Evolutionary conservation across 148 eudicot species (phyloP).

Genomic region (Selenicereus undatus): DNA sequence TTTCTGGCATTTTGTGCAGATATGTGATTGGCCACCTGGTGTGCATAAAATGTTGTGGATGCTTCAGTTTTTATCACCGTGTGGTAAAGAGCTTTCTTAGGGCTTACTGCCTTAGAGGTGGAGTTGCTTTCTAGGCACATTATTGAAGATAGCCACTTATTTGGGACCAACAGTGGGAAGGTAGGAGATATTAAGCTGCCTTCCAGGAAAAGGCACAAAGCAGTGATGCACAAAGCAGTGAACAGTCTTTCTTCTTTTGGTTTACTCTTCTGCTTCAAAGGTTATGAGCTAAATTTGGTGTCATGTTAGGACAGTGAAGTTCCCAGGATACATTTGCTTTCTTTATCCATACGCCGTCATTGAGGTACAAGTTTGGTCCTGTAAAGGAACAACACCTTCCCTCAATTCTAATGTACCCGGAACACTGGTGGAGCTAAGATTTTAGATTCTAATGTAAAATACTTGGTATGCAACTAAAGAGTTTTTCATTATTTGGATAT

Average conservation of each 20-base stretch:
- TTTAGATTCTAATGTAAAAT: not conserved
- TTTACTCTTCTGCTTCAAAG: slow-evolving; percentile 3
- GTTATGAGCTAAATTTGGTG: slow-evolving; percentile 9
- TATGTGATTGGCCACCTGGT: not conserved
- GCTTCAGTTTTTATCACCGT: not conserved
- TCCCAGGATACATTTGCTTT: not conserved
- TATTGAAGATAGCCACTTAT: not conserved
- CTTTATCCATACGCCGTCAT: not conserved
- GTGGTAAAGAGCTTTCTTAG: not conserved
- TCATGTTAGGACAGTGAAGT: not conserved
- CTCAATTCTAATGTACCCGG: not conserved
- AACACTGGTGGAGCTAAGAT: not conserved
- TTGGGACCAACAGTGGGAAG: slow-evolving; percentile 7
- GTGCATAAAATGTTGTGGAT: not conserved
- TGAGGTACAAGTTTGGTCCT: not conserved
- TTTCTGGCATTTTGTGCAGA: not conserved
- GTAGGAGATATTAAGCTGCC: slow-evolving; percentile 12
- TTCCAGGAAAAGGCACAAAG: slow-evolving; percentile 19
- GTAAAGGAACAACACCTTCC: not conserved
- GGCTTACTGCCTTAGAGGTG: not conserved
- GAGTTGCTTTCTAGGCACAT: slow-evolving; percentile 10
- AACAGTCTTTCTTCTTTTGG: slow-evolving; percentile 1
- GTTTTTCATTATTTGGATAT: not conserved
- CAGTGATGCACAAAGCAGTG: not conserved
- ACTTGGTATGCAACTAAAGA: not conserved